Base-by-base conservation (phyloP, 2,329 filamentous ascomycete species). In the Chrysoporthe deuterocubensis region DNA sequence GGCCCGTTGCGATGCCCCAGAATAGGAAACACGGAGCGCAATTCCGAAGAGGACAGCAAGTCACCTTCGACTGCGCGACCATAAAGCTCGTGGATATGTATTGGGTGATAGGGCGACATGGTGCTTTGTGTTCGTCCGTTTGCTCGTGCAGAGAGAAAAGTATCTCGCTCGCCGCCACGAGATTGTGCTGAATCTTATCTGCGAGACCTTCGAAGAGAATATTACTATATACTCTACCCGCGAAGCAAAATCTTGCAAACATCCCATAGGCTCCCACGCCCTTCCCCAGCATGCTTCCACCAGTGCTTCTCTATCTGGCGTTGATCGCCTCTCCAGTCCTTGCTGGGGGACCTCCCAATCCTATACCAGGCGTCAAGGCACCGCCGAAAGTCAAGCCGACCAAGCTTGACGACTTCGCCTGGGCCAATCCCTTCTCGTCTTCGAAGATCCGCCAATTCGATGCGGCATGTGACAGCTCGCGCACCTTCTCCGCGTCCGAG, bases 321-420 rank as follows among this genome's bases (percentile, higher is more conserved):
- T 74, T 75, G 37, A 72, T 81, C 16, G 58, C 70, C 64, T 59
- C 71, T 8, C 48, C 72, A 2, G 68, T 62, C 9, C 52, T 68
- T 4, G 74, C 73, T 54, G 61, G 72, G 21, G 73, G 72, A 59
- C 73, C 64, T 37, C 73, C 72, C 11, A 40, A 58, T 44, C 34
- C 57, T 34, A 42, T 34, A 26, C 21, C 57, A 60, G 26, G n/a
- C 16, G 46, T n/a, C 1, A 54, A 67, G 50, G 42, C 40, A 54
- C 71, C 75, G 11, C 71, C 75, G 8, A 73, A 74, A 18, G 75
- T 77, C 60, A 73, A 77, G 34, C 74, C 79, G 6, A 75, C 76
- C n/a, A 72, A 76, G 65, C 75, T 80, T 34, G 74, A 78, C 40
- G 76, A 77, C 70, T 84, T 82, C 71, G 72, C 75, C 62, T 84